Base-by-base conservation (phyloP, 148 eudicot genomes). In the Rhododendron williamsianum region DNA sequence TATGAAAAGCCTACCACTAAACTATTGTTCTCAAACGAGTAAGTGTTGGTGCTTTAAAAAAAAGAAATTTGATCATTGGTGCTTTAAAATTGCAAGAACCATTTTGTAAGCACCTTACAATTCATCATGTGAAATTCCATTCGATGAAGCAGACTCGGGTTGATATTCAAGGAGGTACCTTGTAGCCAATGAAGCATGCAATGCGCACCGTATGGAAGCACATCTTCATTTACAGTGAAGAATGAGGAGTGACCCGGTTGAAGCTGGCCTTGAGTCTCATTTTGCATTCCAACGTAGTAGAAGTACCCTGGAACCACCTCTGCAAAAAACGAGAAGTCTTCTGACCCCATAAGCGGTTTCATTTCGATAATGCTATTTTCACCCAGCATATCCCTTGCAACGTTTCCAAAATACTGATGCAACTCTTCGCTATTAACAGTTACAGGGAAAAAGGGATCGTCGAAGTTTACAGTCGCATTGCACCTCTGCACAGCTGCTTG, bases 401-500 rank as follows among this genome's bases (percentile, higher is more conserved):
- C 89, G 16, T 48, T 89, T 63, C 33, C 56, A 83, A 95, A 93
- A 65, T 89, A 86, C 41, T 80, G 81, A 78, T 95, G 96, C 87
- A 95, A 87, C 36, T 84, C 89, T 33, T 87, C 78, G 63, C 91
- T 90, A 36, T 93, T 95, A 35, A 91, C 86, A 16, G 94, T 92
- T 6, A 90, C 92, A 0, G 93, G 96, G 85, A 83, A 88, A 76
- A 90, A 82, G 12, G 91, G 87, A 9, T 85, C 85, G 2, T 85
- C 23, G 84, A 93, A 95, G 84, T 84, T 76, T 35, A 95, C 86
- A 4, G 91, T 93, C 46, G 95, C 95, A 1, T 93, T 88, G 91
- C 98, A 93, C 84, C 96, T 91, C 30, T 93, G 94, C 38, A 95
- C 96, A 9, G 94, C 89, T 23, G 96, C 95, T 90, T 93, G 96